Evolutionary conservation across 352 stramenopile species (phyloP), one percentile per base, ranked within the genome.

Genomic region (Phytophthora sp.): DNA sequence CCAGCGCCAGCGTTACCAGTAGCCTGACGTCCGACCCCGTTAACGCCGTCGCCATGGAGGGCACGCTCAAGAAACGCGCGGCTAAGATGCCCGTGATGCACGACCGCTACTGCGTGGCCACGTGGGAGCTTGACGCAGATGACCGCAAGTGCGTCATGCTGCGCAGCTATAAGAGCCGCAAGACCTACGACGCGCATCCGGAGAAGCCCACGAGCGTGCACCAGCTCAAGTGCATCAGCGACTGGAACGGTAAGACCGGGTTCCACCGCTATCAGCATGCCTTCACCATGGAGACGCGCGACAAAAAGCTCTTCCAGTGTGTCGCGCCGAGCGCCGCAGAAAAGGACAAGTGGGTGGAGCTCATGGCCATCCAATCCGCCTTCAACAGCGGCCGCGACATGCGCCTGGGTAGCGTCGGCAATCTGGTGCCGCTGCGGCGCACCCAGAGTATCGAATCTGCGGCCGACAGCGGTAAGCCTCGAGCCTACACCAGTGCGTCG

Each of bases 101-200:
- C 58, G 80, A 91, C 56, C 82, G 85, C 35, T 95, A 95, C 68
- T 93, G 85, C 58, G 83, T 93, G 46, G 82, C 83, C n/a, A 85
- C 80, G 71, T 88, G 71, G 71, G 82, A 89, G 45, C 26, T 86
- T 35, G 76, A 88, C 65, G 61, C 60, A 18, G 66, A 70, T 20
- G 74, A 77, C 20, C 68, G 66, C 57, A 82, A 81, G 60, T 85
- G 71, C 56, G 74, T 91, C n/a, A 72, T 91, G 56, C 52, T 95
- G 64, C 81, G 83, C 24, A 87, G 80, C 54, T 95, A 89, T 75
- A 92, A 93, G 73, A 79, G 51, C 38, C 63, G 71, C 18, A 69
- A 71, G 26, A 61, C 42, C 20, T 91, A 87, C 64, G 50, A 71
- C 35, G 70, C 72, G 27, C 65, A 77, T n/a, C 77, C 81, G 4